Evolutionary conservation across 805 yeast species (phyloP), one percentile per base, ranked within the genome.

Genomic region (baker's yeast (Saccharomyces cerevisiae)): DNA sequence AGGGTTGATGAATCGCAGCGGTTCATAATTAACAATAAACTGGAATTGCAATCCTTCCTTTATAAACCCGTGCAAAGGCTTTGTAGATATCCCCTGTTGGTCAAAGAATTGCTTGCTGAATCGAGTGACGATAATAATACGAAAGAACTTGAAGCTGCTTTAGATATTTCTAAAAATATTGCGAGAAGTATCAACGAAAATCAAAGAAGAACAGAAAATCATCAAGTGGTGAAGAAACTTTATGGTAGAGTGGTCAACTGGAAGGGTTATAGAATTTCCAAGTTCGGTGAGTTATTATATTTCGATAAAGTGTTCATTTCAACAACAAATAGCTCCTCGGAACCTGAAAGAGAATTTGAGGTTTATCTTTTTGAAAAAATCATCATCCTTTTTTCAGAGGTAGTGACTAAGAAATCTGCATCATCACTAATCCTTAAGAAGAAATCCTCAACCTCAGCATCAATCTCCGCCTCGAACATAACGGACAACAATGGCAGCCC

Each of bases 1-100:
- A 89, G 87, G 59, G 78, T 82, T 4, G 66, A 76, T 4, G 81
- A 80, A 36, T 36, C 43, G 4, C 43, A 36, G 43, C 17, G 6
- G 60, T 76, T 89, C 52, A 71, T 90, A 43, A 82, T 91, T 56
- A 92, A 84, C 59, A 92, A 94, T 28, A 86, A 89, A 47, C 84
- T 90, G 66, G 99, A 92, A 69, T 76, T 94, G 52, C 98, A 88
- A 67, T 84, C 92, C 51, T 88, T 88, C 70, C 76, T 94, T 46
- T 81, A 94, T 61, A 94, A 92, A 69, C 99, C 99, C 0, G 89
- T 94, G 41, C 99, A 94, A 74, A 80, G 99, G 59, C 78, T 94
- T n/a, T 89, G 97, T 76, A 89, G 91, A 68, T 94, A 94, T 70
- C 99, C 98, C 1, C 73, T 94, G 51, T 75, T 94, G 50, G 72